Percentiles rank a stretch among this genome's conserved stretches.
phyloP scores from a whole-genome alignment of 1,284 basidiomycete genomes.

The Pterula multifida region DNA sequence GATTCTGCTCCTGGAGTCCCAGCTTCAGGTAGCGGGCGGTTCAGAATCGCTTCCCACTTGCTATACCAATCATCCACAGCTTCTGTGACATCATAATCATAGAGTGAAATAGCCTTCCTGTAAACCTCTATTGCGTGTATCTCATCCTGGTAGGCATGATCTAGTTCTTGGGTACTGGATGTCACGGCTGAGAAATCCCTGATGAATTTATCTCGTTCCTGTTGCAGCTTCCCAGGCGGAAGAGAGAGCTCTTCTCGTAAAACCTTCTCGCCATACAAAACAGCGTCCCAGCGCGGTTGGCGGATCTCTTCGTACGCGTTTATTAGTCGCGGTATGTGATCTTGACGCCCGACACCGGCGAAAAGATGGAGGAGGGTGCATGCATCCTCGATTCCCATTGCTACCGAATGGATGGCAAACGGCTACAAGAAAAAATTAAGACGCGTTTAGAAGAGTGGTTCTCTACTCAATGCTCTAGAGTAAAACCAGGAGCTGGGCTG shows the following conservation, averaged over 20 bases:
- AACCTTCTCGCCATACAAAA: conserved; percentile 25
- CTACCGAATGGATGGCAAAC: conserved; percentile 23
- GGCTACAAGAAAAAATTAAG: conserved; percentile 19
- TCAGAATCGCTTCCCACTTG: conserved; percentile 26
- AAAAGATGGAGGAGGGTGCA: conserved; percentile 37
- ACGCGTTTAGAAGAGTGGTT: not conserved
- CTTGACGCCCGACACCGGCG: conserved; percentile 24
- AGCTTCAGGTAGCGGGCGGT: not conserved
- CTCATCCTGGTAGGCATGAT: conserved; percentile 16
- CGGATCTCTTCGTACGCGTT: conserved; percentile 37
- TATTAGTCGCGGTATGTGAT: conserved; percentile 31
- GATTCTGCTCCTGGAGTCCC: too few species aligned
- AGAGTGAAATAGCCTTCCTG: conserved; percentile 27
- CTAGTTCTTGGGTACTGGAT: conserved; percentile 18
- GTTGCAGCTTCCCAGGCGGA: conserved; percentile 26
- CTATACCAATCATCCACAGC: conserved; percentile 38
- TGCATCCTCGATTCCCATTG: conserved; percentile 38
- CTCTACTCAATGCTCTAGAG: not conserved
- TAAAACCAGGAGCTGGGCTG: not conserved
- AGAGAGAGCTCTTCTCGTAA: conserved; percentile 28
- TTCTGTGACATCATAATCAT: conserved; percentile 26
- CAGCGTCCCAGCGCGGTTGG: conserved; percentile 26
- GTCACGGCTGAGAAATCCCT: conserved; percentile 16
- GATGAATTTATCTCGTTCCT: conserved; percentile 25
- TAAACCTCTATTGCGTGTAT: conserved; percentile 25